These are phyloP conservation scores for Elongisporangium anandrum DNA, from an alignment of 352 stramenopile genomes.

Conservation along the genomic window DNA sequence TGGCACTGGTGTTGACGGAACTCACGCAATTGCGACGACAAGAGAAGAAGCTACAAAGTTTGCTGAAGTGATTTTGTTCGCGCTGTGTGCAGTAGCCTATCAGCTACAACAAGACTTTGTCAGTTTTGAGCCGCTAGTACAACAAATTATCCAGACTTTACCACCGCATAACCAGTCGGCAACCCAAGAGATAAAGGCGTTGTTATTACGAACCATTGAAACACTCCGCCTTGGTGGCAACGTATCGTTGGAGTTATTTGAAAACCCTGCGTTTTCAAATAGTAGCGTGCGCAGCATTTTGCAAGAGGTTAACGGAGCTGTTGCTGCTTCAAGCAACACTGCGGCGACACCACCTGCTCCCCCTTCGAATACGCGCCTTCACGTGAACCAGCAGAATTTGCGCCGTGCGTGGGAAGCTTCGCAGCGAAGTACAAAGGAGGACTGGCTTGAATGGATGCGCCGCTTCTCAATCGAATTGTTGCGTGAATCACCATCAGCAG, in stretches of 20 bases:
- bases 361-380: slow-evolving; percentile 58
- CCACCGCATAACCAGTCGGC: slow-evolving; percentile 8
- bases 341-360: slow-evolving; percentile 23
- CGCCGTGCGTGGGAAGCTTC: slow-evolving; percentile 94
- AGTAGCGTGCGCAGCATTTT: slow-evolving; percentile 34
- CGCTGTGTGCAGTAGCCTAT: slow-evolving; percentile 60
- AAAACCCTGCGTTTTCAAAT: slow-evolving; percentile 45
- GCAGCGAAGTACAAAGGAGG: slow-evolving; percentile 86
- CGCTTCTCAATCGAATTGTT: slow-evolving; percentile 95
- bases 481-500: slow-evolving; percentile 93
- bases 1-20: slow-evolving; percentile 11
- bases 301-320: slow-evolving; percentile 17
- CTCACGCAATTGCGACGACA: slow-evolving; percentile 43
- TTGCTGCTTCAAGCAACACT: slow-evolving; percentile 16
- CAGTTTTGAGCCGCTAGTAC: slow-evolving; percentile 66
- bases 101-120: slow-evolving; percentile 74
- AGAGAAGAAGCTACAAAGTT: slow-evolving; percentile 68
- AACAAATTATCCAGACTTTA: slow-evolving; percentile 41
- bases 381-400: slow-evolving; percentile 93
- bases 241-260: slow-evolving; percentile 44
- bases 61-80: slow-evolving; percentile 73
- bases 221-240: slow-evolving; percentile 37
- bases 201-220: slow-evolving; percentile 50
- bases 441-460: slow-evolving; percentile 98
- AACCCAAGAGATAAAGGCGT: slow-evolving; percentile 40